Evolutionary conservation across 2,329 filamentous ascomycete genomes (phyloP), one percentile per base, ranked within the genome.

Genomic region (Talaromyces sp.): DNA sequence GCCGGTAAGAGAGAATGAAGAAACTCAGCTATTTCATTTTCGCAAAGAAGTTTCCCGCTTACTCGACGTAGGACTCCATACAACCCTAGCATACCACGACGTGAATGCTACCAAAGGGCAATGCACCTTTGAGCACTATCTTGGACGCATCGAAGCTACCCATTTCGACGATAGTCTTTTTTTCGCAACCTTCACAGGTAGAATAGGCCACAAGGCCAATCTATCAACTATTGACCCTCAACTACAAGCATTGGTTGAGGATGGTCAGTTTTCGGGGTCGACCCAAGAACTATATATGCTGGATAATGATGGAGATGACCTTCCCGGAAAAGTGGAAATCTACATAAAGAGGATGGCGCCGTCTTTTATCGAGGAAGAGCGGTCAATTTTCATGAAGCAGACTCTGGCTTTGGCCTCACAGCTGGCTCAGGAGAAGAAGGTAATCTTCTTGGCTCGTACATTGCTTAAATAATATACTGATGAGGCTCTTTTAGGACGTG

Each of bases 111-210:
- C 81, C 27, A 79, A 80, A 63, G 75, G 75, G 27, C 78, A 81
- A 61, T 70, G 80, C 61, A 76, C 77, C 52, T 77, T 83, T 54
- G 75, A 81, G 43, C 72, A 77, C 59, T 75, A 78, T 41, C 75
- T 76, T 27, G 81, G 83, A 7, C 76, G 80, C 56, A 80, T 86
- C 58, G 82, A 85, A 66, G 80, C 79, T 29, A 80, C 77, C 1
- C 78, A 84, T 62, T 88, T 88, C 57, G 77, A 80, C 55, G 74
- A 77, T n/a, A 75, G 79, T 21, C 70, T 74, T 27, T 75, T 77
- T 14, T 81, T 75, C 64, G 74, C 80, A 8, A 81, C 79, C 0
- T 81, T 83, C 60, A 73, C 70, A 59, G 73, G 69, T 41, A 68
- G 78, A 3, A 72, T 74, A 58, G 73, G 72, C 43, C 74, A 75